Base-by-base conservation (phyloP, 345 rosid species). In the Rhodomyrtus tomentosa region DNA sequence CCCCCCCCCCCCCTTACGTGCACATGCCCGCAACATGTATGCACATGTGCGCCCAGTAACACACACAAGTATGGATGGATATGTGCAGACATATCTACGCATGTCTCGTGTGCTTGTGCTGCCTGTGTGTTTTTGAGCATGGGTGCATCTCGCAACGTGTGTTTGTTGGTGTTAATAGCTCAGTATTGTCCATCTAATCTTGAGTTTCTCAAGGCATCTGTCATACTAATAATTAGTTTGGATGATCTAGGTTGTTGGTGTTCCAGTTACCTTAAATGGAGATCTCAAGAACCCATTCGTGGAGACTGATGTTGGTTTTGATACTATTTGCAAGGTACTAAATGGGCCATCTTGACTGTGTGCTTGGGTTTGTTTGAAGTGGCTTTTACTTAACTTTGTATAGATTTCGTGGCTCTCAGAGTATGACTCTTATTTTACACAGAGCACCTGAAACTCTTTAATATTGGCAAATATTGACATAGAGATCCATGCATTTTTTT, bases 281-380 rank as follows among this genome's bases (percentile, higher is more conserved):
- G 99, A 97, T 93, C 96, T 97, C 82, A 97, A 92, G 93, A 95
- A 97, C 89, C 99, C 94, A 84, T 97, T 95, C 83, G 99, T 97
- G 84, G 99, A 97, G 92, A 90, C 95, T 48, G 91, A 97, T 86
- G 98, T 97, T 90, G 99, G 99, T 62, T 97, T 97, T 92, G 99
- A 97, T 91, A 97, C 99, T 81, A 90, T 96, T 59, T 95, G 99
- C 92, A 95, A 97, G 98, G 99, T 97, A 91, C 14, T 68, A 68
- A 68, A 51, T 48, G 72, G 79, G 5, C 79, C 79, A 36, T 68
- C 79, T 68, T 68, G 79, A 68, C 32, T 68, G 45, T 68, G 79
- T 68, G 45, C 13, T 68, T 36, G 79, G 25, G 24, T 68, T 22
- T 68, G 79, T 36, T 68, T 68, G 79, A 68, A 68, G 25, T 5